Conservation (phyloP, 768 basidiomycete genomes). For the Pleurotus eryngii region DNA sequence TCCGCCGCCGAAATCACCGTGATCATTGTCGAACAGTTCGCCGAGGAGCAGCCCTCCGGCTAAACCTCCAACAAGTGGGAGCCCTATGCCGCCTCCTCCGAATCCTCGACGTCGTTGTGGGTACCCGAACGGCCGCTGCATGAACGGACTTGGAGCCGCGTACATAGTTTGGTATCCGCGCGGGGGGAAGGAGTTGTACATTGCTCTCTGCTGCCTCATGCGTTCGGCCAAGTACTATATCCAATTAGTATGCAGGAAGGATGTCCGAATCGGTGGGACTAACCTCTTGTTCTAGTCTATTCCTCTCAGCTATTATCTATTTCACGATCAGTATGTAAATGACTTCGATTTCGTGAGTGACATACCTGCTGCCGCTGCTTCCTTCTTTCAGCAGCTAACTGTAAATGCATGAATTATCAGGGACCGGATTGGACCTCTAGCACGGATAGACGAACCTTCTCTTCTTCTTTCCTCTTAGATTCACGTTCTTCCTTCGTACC, state of each 20-base stretch:
- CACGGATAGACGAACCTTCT: constrained; percentile 19
- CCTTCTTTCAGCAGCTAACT: too few species aligned
- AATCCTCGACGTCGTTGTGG: constrained; percentile 20
- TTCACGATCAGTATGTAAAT: too few species aligned
- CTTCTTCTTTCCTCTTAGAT: constrained; percentile 26
- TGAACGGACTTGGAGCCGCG: constrained; percentile 16
- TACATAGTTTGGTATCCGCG: constrained; percentile 11
- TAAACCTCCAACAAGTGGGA: constrained; percentile 40
- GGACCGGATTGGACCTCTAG: too few species aligned
- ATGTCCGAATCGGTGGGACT: too few species aligned
- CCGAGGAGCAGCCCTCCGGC: constrained; percentile 51
- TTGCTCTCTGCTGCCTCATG: constrained; percentile 20
- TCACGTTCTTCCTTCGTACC: constrained; percentile 66
- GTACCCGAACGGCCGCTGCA: constrained; percentile 13
- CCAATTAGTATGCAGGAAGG: neutral
- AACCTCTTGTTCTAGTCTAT: too few species aligned
- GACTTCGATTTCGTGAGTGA: too few species aligned
- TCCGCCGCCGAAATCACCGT: constrained; percentile 17
- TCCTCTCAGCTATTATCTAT: too few species aligned
- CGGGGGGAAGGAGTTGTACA: constrained; percentile 11
- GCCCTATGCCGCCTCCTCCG: too few species aligned
- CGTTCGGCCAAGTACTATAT: constrained; percentile 31
- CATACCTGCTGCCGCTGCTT: too few species aligned
- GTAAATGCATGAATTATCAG: too few species aligned
- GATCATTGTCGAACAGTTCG: constrained; percentile 38